Conservation (phyloP, 2,329 filamentous ascomycete genomes). For the Ambrosiella xylebori region DNA sequence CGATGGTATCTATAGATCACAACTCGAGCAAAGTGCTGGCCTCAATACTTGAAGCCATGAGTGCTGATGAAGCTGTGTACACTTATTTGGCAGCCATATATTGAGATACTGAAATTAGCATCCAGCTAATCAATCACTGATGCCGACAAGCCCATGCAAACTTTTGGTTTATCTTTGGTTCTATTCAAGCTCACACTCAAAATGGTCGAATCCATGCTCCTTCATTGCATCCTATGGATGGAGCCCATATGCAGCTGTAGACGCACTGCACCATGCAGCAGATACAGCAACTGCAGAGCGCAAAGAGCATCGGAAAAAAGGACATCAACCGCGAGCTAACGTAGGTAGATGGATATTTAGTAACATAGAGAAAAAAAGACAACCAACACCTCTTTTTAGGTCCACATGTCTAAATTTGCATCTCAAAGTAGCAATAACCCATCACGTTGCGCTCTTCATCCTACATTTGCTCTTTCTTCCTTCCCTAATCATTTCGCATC, state of each 20-base stretch:
- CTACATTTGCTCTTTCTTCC: not conserved
- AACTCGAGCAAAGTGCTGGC: not conserved
- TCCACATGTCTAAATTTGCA: too few relatives aligned
- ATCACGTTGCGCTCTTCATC: not conserved
- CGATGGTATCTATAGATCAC: too few relatives aligned
- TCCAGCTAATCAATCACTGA: too few relatives aligned
- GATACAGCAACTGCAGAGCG: not conserved
- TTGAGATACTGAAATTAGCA: too few relatives aligned
- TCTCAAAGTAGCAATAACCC: too few relatives aligned
- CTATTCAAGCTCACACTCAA: not conserved
- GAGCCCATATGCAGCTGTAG: not conserved
- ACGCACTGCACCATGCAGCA: not conserved
- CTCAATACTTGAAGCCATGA: not conserved
- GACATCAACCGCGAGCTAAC: too few relatives aligned
- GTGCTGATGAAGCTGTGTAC: not conserved
- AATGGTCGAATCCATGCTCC: not conserved
- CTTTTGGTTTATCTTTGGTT: not conserved
- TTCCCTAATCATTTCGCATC: not conserved
- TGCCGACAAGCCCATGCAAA: not conserved
- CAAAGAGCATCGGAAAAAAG: not conserved
- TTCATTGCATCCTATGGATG: not conserved
- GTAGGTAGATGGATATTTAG: too few relatives aligned
- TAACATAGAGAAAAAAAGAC: too few relatives aligned
- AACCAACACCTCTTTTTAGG: too few relatives aligned
- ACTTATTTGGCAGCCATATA: too few relatives aligned